Base-by-base conservation (phyloP, 495 filamentous ascomycete species). In the Chaetomium cochliodes region DNA sequence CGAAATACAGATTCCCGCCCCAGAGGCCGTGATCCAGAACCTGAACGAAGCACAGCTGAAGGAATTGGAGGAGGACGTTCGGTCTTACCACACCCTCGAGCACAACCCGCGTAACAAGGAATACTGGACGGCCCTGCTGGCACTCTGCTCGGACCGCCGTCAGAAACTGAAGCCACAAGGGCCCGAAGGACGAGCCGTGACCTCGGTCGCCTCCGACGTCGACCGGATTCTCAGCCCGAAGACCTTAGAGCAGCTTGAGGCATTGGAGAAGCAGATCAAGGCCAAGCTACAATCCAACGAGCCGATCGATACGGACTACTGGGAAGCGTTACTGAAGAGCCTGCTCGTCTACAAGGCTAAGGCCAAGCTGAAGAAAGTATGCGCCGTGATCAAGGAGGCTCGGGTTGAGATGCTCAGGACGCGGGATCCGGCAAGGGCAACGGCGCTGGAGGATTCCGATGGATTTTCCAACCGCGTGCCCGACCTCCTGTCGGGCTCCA, bases 251-350 rank as follows among this genome's bases (percentile, higher is more conserved):
- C 91, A 98, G 69, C 82, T 98, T 7, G 86, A 92, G 73, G 82
- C 81, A 23, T 80, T 98, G 28, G 94, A 98, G 77, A 83, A 80
- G 59, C 92, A 97, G 74, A 93, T 98, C 68, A 85, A 83, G 67
- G 78, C 79, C 11, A 98, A 98, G 75, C 75, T 98, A 46, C 82
- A 88, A 49, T 94, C 91, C 15, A 88, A 96, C 67, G 92, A 97
- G 73, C 89, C 90, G 12, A 92, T 98, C 70, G 96, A 98, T 78
- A 91, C 89, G 5, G 94, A 98, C 74, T 98, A 98, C 74, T 98
- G 94, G 94, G 92, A 96, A 68, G 90, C 96, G 70, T 83, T 98
- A 3, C 81, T 98, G 54, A 86, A 88, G 66, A 96, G 89, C 71
- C 78, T 98, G 47, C 80, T 88, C 16, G 87, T 96, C 4, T 97